phyloP scores from a whole-genome alignment of 1,284 basidiomycete genomes.

The Rhodotorula glutinis region DNA sequence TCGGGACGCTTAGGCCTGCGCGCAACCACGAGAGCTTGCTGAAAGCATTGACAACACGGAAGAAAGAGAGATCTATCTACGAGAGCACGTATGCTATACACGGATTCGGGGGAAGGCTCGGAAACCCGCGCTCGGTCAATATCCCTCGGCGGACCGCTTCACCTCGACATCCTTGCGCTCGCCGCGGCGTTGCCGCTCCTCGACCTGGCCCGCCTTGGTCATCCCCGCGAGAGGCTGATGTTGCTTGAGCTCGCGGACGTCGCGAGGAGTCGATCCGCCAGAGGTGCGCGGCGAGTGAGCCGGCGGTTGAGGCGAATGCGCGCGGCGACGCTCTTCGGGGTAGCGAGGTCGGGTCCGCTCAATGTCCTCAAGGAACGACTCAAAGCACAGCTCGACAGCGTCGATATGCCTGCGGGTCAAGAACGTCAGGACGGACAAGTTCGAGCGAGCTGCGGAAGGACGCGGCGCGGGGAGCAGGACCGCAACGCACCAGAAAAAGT shows the following conservation, averaged over 20 bases:
- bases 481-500: constrained; percentile 46
- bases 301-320: constrained; percentile 8
- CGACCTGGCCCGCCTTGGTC: background rate
- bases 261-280: background rate
- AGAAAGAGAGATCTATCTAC: too few relatives aligned
- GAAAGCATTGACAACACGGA: too few relatives aligned
- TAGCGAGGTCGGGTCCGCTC: constrained; percentile 46
- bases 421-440: too few relatives aligned
- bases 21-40: too few relatives aligned
- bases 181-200: background rate
- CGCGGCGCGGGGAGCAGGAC: too few relatives aligned
- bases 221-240: background rate
- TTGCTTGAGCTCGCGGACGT: background rate
- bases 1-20: too few relatives aligned
- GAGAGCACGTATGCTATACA: too few relatives aligned
- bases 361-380: constrained; percentile 50
- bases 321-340: constrained; percentile 40
- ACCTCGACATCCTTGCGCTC: constrained; percentile 19
- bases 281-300: background rate
- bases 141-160: constrained; percentile 4
- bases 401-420: constrained; percentile 53
- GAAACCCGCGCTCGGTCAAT: background rate
- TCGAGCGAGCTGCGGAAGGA: too few relatives aligned
- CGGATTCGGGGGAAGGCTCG: too few relatives aligned
- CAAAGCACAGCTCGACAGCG: constrained; percentile 57